Percentiles rank a stretch among this genome's conserved stretches.
Evolutionary conservation across 2,329 filamentous ascomycete genomes (phyloP).

Genomic region (Diaporthe caulivora): DNA sequence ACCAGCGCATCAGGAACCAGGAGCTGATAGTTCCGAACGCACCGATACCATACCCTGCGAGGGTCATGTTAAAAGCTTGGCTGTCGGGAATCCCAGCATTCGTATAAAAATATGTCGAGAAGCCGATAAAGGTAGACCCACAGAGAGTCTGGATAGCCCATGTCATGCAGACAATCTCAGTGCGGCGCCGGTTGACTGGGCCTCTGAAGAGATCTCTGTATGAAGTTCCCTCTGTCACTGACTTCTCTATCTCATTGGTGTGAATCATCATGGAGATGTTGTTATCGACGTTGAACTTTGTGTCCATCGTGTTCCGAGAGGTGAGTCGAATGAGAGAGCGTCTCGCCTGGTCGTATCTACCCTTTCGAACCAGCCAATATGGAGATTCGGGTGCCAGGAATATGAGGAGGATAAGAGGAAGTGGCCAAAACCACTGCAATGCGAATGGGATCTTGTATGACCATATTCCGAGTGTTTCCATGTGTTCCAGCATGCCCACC

Average conservation of each 20-base stretch:
- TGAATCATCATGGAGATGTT: constrained; percentile 66
- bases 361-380: constrained; percentile 59
- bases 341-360: constrained; percentile 50
- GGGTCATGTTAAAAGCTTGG: constrained; percentile 59
- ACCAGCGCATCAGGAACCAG: constrained; percentile 62
- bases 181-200: constrained; percentile 61
- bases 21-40: constrained; percentile 64
- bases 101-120: constrained; percentile 59
- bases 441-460: constrained; percentile 52
- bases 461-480: constrained; percentile 47
- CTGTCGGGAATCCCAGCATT: constrained; percentile 59
- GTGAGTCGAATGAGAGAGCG: constrained; percentile 50
- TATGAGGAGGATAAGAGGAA: constrained; percentile 50
- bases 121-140: constrained; percentile 63
- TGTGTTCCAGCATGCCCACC: constrained; percentile 18
- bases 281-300: constrained; percentile 58
- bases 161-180: constrained; percentile 63
- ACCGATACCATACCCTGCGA: constrained; percentile 63
- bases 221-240: constrained; percentile 54
- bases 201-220: constrained; percentile 67
- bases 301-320: constrained; percentile 38
- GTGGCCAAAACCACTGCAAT: constrained; percentile 65
- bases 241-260: constrained; percentile 63
- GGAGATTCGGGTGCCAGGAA: constrained; percentile 49
- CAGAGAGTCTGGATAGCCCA: constrained; percentile 63